Evolutionary conservation across 768 basidiomycete genomes (phyloP).

Genomic region (Suillus spraguei): DNA sequence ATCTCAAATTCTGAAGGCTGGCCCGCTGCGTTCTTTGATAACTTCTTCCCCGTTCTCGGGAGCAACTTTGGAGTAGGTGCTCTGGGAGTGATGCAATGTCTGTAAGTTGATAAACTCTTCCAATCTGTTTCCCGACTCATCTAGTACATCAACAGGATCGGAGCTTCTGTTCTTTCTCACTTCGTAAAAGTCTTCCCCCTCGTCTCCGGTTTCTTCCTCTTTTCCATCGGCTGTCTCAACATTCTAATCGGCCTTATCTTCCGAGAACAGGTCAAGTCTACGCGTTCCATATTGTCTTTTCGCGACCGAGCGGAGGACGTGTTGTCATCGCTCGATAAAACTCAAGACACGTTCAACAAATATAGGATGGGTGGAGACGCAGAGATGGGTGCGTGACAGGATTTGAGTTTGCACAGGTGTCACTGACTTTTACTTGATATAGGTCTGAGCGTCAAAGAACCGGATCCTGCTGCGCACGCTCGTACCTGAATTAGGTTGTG

Average conservation of each 20-base stretch:
- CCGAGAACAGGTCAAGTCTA: constrained; percentile 64
- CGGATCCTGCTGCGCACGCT: constrained; percentile 54
- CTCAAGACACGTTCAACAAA: constrained; percentile 56
- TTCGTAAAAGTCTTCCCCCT: constrained; percentile 83
- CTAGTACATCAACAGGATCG: constrained; percentile 44
- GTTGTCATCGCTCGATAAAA: constrained; percentile 45
- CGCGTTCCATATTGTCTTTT: constrained; percentile 71
- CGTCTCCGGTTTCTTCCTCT: constrained; percentile 85
- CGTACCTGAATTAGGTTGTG: constrained; percentile 25
- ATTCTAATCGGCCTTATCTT: constrained; percentile 81
- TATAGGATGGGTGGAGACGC: constrained; percentile 81
- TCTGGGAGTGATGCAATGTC: constrained; percentile 83
- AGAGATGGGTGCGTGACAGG: constrained; percentile 50
- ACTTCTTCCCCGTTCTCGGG: constrained; percentile 93
- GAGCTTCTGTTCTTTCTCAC: constrained; percentile 73
- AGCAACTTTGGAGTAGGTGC: constrained; percentile 83
- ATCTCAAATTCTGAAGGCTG: constrained; percentile 44
- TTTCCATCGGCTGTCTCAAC: constrained; percentile 82
- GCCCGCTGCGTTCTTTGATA: constrained; percentile 78
- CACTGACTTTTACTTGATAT: constrained; percentile 1
- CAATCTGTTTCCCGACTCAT: neutral
- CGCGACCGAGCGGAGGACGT: constrained; percentile 56
- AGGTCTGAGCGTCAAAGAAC: constrained; percentile 62
- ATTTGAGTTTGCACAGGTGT: constrained; percentile 13
- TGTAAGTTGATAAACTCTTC: constrained; percentile 49